Conservation (phyloP, 2,329 filamentous ascomycete species). For the Pyricularia sp. region DNA sequence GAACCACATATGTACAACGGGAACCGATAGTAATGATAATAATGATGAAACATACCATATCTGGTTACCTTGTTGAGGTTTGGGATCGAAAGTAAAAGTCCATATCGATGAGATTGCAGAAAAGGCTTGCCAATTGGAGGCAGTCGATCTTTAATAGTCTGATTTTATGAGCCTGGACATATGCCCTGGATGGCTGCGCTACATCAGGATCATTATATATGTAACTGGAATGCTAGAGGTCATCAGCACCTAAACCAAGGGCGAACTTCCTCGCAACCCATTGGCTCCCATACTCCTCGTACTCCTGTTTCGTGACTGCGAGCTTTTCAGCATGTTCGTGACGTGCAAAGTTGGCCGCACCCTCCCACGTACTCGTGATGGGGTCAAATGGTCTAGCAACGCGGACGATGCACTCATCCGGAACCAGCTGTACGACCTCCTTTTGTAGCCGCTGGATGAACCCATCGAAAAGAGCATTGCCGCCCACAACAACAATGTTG, state of each 20-base stretch:
- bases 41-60: too few relatives aligned
- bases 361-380: slow-evolving; percentile 74
- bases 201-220: background rate
- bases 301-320: slow-evolving; percentile 79
- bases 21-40: too few relatives aligned
- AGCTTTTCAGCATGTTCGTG: slow-evolving; percentile 51
- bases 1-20: too few relatives aligned
- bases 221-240: background rate
- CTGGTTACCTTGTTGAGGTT: too few relatives aligned
- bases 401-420: slow-evolving; percentile 68
- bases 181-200: too few relatives aligned
- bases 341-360: slow-evolving; percentile 68
- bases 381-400: slow-evolving; percentile 64
- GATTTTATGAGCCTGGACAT: too few relatives aligned
- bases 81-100: too few relatives aligned
- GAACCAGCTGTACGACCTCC: slow-evolving; percentile 63
- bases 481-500: slow-evolving; percentile 84
- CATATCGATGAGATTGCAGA: too few relatives aligned
- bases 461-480: slow-evolving; percentile 70
- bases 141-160: too few relatives aligned
- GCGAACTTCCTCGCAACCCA: slow-evolving; percentile 70
- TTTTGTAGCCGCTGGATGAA: slow-evolving; percentile 72
- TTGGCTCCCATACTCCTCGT: slow-evolving; percentile 71
- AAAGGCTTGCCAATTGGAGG: too few relatives aligned
- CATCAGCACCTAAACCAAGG: slow-evolving; percentile 20